A percentile compares a stretch with the other conserved stretches of the same genome.
Evolutionary conservation across 805 yeast genomes (phyloP).

Genomic region (Maudiozyma turicensis): DNA sequence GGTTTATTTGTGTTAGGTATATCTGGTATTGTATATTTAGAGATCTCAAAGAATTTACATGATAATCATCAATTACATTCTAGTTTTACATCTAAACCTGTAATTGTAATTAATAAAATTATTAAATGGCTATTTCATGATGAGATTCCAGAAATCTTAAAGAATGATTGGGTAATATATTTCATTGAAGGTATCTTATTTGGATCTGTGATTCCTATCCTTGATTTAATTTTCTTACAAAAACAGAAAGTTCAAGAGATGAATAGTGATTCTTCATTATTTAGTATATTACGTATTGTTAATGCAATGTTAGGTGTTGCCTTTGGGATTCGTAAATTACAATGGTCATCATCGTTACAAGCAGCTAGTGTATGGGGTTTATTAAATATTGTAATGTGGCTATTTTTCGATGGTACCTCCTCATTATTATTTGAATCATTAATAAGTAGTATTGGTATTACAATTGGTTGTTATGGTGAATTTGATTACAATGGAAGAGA

Average conservation of each 20-base stretch:
- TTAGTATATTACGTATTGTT: constrained; percentile 15
- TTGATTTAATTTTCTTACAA: constrained; percentile 20
- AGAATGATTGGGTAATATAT: constrained; percentile 20
- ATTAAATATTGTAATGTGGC: constrained; percentile 58
- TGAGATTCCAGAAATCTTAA: constrained; percentile 5
- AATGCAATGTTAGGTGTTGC: constrained; percentile 63
- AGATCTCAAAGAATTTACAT: constrained; percentile 43
- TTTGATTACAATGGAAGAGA: constrained; percentile 9
- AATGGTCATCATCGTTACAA: constrained; percentile 60
- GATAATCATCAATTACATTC: constrained; percentile 39
- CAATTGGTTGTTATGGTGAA: constrained; percentile 19
- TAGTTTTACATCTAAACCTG: constrained; percentile 34
- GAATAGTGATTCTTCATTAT: constrained; percentile 4
- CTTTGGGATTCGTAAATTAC: constrained; percentile 58
- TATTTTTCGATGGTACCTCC: constrained; percentile 52
- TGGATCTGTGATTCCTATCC: constrained; percentile 44
- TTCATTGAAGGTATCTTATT: constrained; percentile 48
- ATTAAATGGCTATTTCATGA: constrained; percentile 4
- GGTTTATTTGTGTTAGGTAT: constrained; percentile 27
- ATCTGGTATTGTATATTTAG: constrained; percentile 46
- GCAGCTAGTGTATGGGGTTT: constrained; percentile 55
- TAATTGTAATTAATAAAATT: constrained; percentile 9
- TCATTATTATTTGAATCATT: constrained; percentile 47
- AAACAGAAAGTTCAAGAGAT: constrained; percentile 4
- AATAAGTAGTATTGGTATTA: constrained; percentile 13